Conservation (phyloP, 305 asterid species). For the Solanum aculeatissimum region DNA sequence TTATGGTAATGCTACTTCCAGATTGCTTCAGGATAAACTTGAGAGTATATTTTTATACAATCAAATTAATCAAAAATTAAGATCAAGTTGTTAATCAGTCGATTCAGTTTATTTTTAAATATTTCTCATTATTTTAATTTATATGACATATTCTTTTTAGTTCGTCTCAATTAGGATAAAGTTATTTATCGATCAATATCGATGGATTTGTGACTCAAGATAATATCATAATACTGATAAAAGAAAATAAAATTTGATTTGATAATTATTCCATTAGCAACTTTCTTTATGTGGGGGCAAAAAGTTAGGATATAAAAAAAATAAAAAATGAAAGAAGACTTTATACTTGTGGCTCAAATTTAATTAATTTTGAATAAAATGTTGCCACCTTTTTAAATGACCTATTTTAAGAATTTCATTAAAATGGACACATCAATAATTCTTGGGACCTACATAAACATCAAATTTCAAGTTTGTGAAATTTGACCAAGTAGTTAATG, state of each 20-base stretch:
- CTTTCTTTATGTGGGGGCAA: not conserved
- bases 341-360: not conserved
- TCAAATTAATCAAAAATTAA: too few relatives aligned
- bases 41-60: too few relatives aligned
- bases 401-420: not conserved
- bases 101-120: too few relatives aligned
- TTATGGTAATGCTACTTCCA: too few relatives aligned
- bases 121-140: too few relatives aligned
- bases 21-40: too few relatives aligned
- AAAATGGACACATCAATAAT: not conserved
- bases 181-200: too few relatives aligned
- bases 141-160: too few relatives aligned
- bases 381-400: not conserved
- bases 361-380: not conserved
- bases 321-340: not conserved
- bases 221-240: not conserved
- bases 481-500: too few relatives aligned
- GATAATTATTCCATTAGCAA: not conserved
- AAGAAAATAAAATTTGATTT: not conserved
- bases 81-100: too few relatives aligned
- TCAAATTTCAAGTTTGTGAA: not conserved
- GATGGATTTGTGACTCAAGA: not conserved
- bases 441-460: not conserved
- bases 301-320: not conserved
- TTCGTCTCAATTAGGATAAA: too few relatives aligned